Percentiles rank a stretch among this genome's conserved stretches.
Conservation (phyloP, 2,329 filamentous ascomycete species). For the Scleromitrula shiraiana region DNA sequence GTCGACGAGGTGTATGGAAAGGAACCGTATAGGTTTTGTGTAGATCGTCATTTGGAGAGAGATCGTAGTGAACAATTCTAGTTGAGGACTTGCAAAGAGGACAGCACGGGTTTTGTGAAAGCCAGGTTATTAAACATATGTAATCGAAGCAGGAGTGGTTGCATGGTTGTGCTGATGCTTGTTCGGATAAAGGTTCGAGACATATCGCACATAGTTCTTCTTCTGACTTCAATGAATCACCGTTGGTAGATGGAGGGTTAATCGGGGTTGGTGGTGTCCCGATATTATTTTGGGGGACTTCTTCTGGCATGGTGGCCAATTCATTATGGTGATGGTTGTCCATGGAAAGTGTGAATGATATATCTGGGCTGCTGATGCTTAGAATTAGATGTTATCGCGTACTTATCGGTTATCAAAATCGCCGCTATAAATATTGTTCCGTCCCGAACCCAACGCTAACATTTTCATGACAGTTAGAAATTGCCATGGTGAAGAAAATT, state of each 20-base stretch:
- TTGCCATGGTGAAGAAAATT: no score
- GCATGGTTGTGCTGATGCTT: constrained; percentile 67
- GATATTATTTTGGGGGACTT: constrained; percentile 31
- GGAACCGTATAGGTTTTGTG: constrained; percentile 53
- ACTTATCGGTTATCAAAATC: no score
- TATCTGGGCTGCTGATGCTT: background rate
- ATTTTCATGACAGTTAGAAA: no score
- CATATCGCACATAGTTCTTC: constrained; percentile 74
- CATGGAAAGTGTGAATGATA: constrained; percentile 16
- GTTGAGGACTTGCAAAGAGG: constrained; percentile 65
- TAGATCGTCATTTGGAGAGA: constrained; percentile 38
- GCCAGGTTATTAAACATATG: constrained; percentile 74
- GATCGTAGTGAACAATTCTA: constrained; percentile 56
- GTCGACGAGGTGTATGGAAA: constrained; percentile 11
- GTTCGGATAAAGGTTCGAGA: constrained; percentile 65
- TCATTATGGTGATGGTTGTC: constrained; percentile 28
- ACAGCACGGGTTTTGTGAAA: constrained; percentile 63
- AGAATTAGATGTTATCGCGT: no score
- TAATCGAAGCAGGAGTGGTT: constrained; percentile 78
- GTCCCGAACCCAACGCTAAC: no score
- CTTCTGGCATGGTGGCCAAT: constrained; percentile 34
- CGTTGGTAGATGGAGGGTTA: background rate
- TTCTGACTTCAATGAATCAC: constrained; percentile 25
- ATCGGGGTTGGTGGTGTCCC: background rate
- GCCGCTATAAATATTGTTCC: no score